Base-by-base conservation (phyloP, 345 rosid species). In the Jatropha curcas region DNA sequence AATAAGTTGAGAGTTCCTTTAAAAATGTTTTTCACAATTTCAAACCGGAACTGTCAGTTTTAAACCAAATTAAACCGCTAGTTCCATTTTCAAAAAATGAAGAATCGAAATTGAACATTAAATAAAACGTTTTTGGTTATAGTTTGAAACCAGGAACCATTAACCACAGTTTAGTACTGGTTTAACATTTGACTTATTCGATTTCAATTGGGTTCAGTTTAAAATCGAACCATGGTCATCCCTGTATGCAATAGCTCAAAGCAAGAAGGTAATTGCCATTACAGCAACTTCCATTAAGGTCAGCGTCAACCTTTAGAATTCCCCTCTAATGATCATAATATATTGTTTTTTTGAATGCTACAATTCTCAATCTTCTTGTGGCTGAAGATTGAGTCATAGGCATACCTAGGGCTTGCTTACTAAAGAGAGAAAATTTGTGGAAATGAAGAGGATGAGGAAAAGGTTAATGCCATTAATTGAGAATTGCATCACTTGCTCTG, bases 211-310 rank as follows among this genome's bases (percentile, higher is more conserved):
- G n/a, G n/a, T n/a, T n/a, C n/a, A n/a, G n/a, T n/a, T n/a, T n/a
- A n/a, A n/a, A n/a, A n/a, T n/a, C n/a, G n/a, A n/a, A n/a, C n/a
- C n/a, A n/a, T n/a, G n/a, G n/a, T n/a, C n/a, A 37, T 37, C 41
- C 8, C 41, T 37, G 41, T 3, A 37, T 8, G 51, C 17, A 41
- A 41, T 41, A 41, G 45, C 8, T 35, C 7, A 65, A n/a, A 60
- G 63, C 22, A 4, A 65, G 64, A 64, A 63, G 31, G 63, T 24
- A 56, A 77, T 72, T 60, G 71, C 60, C 59, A 64, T 80, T 71
- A 55, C 76, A 55, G 71, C 68, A 67, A 6, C 46, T 60, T 35
- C 84, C 84, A 81, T 61, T 71, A 77, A 45, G 30, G 76, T 70
- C 77, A 31, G 62, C n/a, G 50, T 58, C 75, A 65, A 58, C 19